Evolutionary conservation across 805 yeast genomes (phyloP).

Genomic region (Wickerhamiella vanderwaltii): DNA sequence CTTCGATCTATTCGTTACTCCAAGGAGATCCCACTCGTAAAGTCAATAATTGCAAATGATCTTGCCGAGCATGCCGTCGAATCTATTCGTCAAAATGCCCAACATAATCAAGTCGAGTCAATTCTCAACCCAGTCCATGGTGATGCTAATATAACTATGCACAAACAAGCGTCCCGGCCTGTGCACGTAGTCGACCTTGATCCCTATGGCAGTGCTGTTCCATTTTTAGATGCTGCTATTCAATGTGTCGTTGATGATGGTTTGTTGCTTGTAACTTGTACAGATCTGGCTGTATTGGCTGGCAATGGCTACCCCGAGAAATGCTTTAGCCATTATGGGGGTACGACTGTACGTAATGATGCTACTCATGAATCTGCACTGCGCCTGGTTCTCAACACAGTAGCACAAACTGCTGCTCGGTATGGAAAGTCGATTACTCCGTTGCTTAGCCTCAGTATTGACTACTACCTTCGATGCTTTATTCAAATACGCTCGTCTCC

Average conservation of each 20-base stretch:
- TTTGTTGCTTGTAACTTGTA: slow-evolving; percentile 78
- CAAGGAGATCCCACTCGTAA: slow-evolving; percentile 70
- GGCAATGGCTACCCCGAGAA: slow-evolving; percentile 96
- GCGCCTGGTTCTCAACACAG: slow-evolving; percentile 63
- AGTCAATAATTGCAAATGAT: slow-evolving; percentile 78
- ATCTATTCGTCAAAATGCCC: slow-evolving; percentile 60
- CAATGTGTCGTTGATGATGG: slow-evolving; percentile 80
- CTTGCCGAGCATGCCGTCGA: slow-evolving; percentile 74
- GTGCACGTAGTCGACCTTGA: slow-evolving; percentile 88
- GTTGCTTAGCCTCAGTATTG: slow-evolving; percentile 70
- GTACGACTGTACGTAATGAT: slow-evolving; percentile 73
- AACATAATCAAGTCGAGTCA: slow-evolving; percentile 46
- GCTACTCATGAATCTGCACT: slow-evolving; percentile 89
- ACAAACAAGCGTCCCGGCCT: slow-evolving; percentile 29
- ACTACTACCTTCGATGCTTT: slow-evolving; percentile 81
- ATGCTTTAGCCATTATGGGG: slow-evolving; percentile 90
- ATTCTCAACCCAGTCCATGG: slow-evolving; percentile 61
- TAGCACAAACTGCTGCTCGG: slow-evolving; percentile 76
- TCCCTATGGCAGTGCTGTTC: slow-evolving; percentile 96
- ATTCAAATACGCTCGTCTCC: slow-evolving; percentile 71
- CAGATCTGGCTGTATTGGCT: slow-evolving; percentile 90
- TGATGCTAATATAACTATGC: slow-evolving; percentile 85
- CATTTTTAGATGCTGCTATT: slow-evolving; percentile 85
- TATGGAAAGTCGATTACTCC: slow-evolving; percentile 85
- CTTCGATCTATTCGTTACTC: slow-evolving; percentile 88